Evolutionary conservation across 306 rosid species (phyloP).

Genomic region (Acacia melanoxylon): DNA sequence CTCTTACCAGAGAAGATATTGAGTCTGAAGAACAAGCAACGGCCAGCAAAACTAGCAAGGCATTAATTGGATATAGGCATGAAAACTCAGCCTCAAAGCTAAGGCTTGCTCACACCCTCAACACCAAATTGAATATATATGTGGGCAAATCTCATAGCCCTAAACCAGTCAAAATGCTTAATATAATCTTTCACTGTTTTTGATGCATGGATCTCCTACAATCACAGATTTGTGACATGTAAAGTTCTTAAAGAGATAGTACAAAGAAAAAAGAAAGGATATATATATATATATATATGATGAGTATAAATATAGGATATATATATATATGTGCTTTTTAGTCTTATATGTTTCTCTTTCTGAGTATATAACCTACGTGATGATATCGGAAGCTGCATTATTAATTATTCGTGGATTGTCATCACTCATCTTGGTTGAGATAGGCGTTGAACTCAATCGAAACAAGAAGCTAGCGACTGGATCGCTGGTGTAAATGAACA

Average conservation of each 20-base stretch:
- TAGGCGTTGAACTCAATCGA: not conserved
- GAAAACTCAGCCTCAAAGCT: not conserved
- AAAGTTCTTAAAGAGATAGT: not conserved
- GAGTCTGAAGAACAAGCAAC: not conserved
- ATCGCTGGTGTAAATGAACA: not conserved
- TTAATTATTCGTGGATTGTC: not conserved
- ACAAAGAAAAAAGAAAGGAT: not conserved
- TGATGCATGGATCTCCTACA: not conserved
- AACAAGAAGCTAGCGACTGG: not conserved
- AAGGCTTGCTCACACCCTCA: not conserved
- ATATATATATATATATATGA: not conserved
- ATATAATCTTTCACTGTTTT: not conserved
- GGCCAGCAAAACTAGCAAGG: not conserved
- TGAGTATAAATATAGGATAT: not conserved
- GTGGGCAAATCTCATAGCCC: not conserved
- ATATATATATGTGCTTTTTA: no score
- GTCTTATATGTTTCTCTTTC: not conserved
- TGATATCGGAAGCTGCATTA: not conserved
- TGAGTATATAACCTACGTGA: not conserved
- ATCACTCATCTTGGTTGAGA: not conserved
- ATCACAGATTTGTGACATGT: not conserved
- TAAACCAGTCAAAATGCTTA: not conserved
- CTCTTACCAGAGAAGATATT: not conserved
- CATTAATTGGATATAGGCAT: not conserved
- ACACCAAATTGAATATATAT: not conserved